These are phyloP conservation scores for Mycena filopes DNA, from an alignment of 768 basidiomycete species.

Conservation along the genomic window DNA sequence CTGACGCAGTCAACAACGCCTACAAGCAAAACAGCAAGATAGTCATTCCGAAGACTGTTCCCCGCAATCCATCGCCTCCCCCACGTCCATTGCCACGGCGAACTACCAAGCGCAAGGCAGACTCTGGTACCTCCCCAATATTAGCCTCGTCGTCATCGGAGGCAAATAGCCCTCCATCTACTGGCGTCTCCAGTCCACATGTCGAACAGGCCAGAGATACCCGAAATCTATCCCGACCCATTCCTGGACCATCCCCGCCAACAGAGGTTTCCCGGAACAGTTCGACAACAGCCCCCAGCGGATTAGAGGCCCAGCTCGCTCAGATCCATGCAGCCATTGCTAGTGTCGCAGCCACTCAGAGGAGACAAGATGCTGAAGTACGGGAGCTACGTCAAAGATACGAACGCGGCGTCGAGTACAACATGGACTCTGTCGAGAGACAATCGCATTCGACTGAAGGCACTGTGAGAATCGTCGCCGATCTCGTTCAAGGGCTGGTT, in stretches of 20 bases:
- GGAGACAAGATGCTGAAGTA: slow-evolving; percentile 1
- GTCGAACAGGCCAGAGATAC: no score
- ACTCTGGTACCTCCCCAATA: not conserved
- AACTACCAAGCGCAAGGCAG: slow-evolving; percentile 1
- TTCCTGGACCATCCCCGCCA: no score
- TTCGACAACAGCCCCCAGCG: not conserved
- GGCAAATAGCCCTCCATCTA: no score
- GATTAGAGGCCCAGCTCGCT: not conserved
- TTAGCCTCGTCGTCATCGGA: not conserved
- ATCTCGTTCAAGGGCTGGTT: slow-evolving; percentile 9
- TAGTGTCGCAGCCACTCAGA: not conserved
- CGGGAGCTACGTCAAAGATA: not conserved
- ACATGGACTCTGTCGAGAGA: not conserved
- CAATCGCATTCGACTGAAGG: not conserved
- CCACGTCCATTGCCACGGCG: not conserved
- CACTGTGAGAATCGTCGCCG: slow-evolving; percentile 4
- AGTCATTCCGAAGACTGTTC: not conserved
- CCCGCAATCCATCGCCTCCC: not conserved
- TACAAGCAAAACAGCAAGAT: slow-evolving; percentile 18
- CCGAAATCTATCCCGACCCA: no score
- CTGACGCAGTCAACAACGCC: slow-evolving; percentile 30
- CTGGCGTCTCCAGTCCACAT: no score
- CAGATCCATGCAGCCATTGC: not conserved
- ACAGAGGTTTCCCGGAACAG: not conserved
- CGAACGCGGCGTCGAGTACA: not conserved